Percentiles rank a stretch among this genome's conserved stretches.
These are phyloP conservation scores for Chiua sp. DNA, from an alignment of 1,284 basidiomycete genomes.

Conservation along the genomic window DNA sequence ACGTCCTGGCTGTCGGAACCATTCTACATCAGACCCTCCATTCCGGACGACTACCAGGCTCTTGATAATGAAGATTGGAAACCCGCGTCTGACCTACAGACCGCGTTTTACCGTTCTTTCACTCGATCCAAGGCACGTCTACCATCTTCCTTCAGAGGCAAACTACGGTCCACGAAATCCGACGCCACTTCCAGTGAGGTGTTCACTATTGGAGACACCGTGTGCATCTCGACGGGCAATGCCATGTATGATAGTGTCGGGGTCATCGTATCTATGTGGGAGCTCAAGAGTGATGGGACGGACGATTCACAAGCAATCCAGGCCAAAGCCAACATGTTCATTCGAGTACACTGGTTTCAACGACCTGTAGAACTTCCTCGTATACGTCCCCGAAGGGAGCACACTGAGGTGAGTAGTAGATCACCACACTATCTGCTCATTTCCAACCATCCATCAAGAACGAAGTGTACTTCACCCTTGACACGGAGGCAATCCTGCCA, in stretches of 20 bases:
- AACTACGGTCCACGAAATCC: constrained; percentile 30
- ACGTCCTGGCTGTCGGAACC: constrained; percentile 49
- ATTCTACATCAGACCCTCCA: constrained; percentile 43
- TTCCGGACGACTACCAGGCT: constrained; percentile 35
- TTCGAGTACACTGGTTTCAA: constrained; percentile 75
- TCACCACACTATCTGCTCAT: neutral
- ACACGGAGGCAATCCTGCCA: constrained; percentile 50
- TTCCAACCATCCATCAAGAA: constrained; percentile 48
- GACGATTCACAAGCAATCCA: constrained; percentile 34
- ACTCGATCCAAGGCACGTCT: constrained; percentile 22
- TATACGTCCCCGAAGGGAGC: constrained; percentile 59
- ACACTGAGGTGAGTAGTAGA: constrained; percentile 52
- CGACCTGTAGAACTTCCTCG: constrained; percentile 63
- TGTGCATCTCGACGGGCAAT: constrained; percentile 62
- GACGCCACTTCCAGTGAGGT: constrained; percentile 27
- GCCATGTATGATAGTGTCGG: constrained; percentile 61
- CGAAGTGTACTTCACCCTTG: constrained; percentile 70
- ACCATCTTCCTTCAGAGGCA: constrained; percentile 28
- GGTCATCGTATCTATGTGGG: constrained; percentile 72
- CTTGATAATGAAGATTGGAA: constrained; percentile 42
- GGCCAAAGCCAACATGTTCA: constrained; percentile 46
- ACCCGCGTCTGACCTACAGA: constrained; percentile 23
- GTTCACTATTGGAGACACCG: constrained; percentile 66
- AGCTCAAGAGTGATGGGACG: constrained; percentile 40
- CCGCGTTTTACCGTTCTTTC: constrained; percentile 39